A percentile compares a stretch with the other conserved stretches of the same genome.
Evolutionary conservation across 2,329 filamentous ascomycete species (phyloP).

Genomic region (Paraphaeosphaeria sporulosa): DNA sequence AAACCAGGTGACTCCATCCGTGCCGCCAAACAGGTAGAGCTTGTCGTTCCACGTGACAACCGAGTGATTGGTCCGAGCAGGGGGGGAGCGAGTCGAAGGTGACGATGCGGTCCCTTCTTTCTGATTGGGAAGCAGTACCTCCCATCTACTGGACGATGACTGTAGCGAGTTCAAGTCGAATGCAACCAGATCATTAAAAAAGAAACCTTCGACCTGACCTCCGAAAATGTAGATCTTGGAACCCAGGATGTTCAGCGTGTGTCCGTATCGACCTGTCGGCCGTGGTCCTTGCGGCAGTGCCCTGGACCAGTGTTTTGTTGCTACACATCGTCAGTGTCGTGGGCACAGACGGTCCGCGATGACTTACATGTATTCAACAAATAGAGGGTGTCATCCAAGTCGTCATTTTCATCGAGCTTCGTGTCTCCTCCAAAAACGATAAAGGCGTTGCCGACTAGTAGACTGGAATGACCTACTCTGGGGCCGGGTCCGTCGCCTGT

Average conservation of each 20-base stretch:
- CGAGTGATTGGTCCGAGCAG: constrained; percentile 92
- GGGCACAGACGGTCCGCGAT: neutral
- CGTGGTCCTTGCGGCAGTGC: constrained; percentile 86
- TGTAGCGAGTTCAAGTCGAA: constrained; percentile 97
- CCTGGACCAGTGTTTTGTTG: constrained; percentile 96
- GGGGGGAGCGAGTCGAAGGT: constrained; percentile 61
- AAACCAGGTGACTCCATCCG: constrained; percentile 96
- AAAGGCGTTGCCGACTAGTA: constrained; percentile 96
- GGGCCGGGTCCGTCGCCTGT: constrained; percentile 94
- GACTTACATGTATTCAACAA: constrained; percentile 93
- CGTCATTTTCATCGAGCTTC: constrained; percentile 91
- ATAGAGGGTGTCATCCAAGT: constrained; percentile 94
- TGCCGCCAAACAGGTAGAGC: constrained; percentile 96
- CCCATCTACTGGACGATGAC: constrained; percentile 90
- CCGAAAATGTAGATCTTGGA: constrained; percentile 98
- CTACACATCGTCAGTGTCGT: constrained; percentile 59
- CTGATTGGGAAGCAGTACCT: constrained; percentile 79
- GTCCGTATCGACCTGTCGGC: constrained; percentile 91
- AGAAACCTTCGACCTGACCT: constrained; percentile 94
- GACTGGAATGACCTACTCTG: constrained; percentile 89
- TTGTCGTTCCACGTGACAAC: constrained; percentile 92
- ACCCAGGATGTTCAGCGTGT: constrained; percentile 93
- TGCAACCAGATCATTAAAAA: constrained; percentile 95
- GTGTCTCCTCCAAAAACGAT: constrained; percentile 99
- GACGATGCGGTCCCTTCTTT: constrained; percentile 59